These are phyloP conservation scores for Wickerhamiella occidentalis DNA, from an alignment of 805 yeast genomes.

Conservation along the genomic window DNA sequence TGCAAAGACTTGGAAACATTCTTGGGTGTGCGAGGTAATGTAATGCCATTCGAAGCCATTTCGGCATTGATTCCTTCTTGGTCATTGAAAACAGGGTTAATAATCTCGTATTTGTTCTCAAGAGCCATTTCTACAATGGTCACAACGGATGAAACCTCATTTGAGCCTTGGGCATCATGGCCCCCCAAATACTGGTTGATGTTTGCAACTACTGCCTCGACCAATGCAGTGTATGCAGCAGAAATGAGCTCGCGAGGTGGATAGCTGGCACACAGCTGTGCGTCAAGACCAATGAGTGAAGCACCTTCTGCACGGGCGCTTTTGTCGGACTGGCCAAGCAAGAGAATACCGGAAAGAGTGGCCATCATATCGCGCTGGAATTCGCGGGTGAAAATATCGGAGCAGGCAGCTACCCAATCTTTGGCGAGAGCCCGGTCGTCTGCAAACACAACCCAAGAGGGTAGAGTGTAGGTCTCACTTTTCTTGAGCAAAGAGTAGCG, in stretches of 20 bases:
- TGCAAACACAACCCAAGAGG: slow-evolving; percentile 28
- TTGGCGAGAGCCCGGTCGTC: slow-evolving; percentile 31
- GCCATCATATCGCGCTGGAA: slow-evolving; percentile 27
- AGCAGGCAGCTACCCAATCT: slow-evolving; percentile 32
- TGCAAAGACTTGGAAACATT: slow-evolving; percentile 17
- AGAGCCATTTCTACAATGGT: slow-evolving; percentile 28
- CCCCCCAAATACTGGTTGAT: slow-evolving; percentile 27
- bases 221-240: slow-evolving; percentile 27
- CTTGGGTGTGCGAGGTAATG: slow-evolving; percentile 24
- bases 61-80: slow-evolving; percentile 29
- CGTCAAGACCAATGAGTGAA: slow-evolving; percentile 30
- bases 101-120: slow-evolving; percentile 20
- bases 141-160: slow-evolving; percentile 27
- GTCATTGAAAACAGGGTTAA: slow-evolving; percentile 29
- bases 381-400: slow-evolving; percentile 28
- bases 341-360: slow-evolving; percentile 30
- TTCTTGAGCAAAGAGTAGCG: slow-evolving; percentile 24
- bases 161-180: slow-evolving; percentile 21
- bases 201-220: slow-evolving; percentile 26
- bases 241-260: slow-evolving; percentile 26
- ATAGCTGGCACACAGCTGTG: slow-evolving; percentile 20
- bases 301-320: slow-evolving; percentile 31
- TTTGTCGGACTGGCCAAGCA: slow-evolving; percentile 27
- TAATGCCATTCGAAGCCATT: slow-evolving; percentile 29
- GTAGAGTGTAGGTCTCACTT: slow-evolving; percentile 25